Evolutionary conservation across 805 yeast genomes (phyloP).

Genomic region (Ascoidea tarda): DNA sequence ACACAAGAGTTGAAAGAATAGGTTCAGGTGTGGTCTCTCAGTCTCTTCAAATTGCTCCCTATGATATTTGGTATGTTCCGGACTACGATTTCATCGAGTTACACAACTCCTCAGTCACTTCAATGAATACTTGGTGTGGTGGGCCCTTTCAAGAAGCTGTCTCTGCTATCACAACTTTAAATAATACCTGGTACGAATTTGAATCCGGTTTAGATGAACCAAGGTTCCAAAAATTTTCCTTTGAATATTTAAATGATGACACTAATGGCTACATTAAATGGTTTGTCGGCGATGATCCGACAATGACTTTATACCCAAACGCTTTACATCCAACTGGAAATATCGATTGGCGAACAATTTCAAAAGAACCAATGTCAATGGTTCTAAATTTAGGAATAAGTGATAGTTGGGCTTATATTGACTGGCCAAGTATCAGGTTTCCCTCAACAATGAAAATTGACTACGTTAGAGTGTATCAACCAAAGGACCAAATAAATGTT

Average conservation of each 20-base stretch:
- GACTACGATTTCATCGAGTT: slow-evolving; percentile 72
- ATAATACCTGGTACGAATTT: slow-evolving; percentile 68
- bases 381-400: slow-evolving; percentile 35
- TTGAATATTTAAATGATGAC: slow-evolving; percentile 25
- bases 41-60: slow-evolving; percentile 85
- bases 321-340: slow-evolving; percentile 37
- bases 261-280: slow-evolving; percentile 28
- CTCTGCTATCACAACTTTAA: slow-evolving; percentile 68
- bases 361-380: slow-evolving; percentile 37
- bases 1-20: slow-evolving; percentile 26
- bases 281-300: slow-evolving; percentile 33
- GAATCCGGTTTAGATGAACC: slow-evolving; percentile 36
- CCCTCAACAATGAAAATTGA: slow-evolving; percentile 30
- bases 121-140: slow-evolving; percentile 82
- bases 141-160: slow-evolving; percentile 93
- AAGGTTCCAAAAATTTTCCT: slow-evolving; percentile 27
- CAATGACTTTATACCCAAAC: slow-evolving; percentile 26
- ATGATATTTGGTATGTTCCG: slow-evolving; percentile 88
- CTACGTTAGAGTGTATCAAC: slow-evolving; percentile 35
- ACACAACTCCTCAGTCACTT: slow-evolving; percentile 51
- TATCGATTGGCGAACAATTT: slow-evolving; percentile 30
- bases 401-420: slow-evolving; percentile 34
- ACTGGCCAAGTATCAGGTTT: slow-evolving; percentile 30
- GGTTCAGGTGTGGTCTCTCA: slow-evolving; percentile 70
- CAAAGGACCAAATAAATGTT: slow-evolving; percentile 22